Conservation (phyloP, 768 basidiomycete species). For the Macrolepiota albuminosa region DNA sequence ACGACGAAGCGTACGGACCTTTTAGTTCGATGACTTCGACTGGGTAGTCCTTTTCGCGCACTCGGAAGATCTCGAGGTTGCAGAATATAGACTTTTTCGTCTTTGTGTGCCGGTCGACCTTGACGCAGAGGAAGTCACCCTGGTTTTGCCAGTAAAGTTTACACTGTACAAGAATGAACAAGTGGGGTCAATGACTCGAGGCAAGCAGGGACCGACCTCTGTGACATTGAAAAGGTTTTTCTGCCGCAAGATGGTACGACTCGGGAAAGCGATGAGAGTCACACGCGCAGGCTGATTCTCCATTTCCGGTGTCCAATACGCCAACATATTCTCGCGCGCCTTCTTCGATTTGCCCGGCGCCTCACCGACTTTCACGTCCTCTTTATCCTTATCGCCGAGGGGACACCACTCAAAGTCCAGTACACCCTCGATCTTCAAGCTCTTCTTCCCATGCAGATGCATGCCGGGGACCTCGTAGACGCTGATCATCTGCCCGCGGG, state of each 20-base stretch:
- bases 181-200: background rate
- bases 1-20: constrained; percentile 40
- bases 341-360: constrained; percentile 53
- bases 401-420: constrained; percentile 99
- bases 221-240: constrained; percentile 99
- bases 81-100: constrained; percentile 98
- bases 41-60: constrained; percentile 95
- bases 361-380: constrained; percentile 44
- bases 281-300: constrained; percentile 96
- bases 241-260: constrained; percentile 75
- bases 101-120: constrained; percentile 98
- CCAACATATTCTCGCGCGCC: constrained; percentile 85
- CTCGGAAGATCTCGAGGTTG: constrained; percentile 96
- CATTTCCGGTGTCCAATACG: constrained; percentile 97
- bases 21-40: constrained; percentile 98
- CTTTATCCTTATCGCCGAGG: constrained; percentile 82
- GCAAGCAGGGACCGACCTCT: constrained; percentile 55
- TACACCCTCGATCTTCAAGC: constrained; percentile 95
- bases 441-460: constrained; percentile 94
- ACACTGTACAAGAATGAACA: constrained; percentile 50
- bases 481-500: constrained; percentile 90
- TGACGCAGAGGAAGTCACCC: constrained; percentile 97
- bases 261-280: constrained; percentile 87
- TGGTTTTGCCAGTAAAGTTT: constrained; percentile 98
- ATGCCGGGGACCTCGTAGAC: constrained; percentile 94